Evolutionary conservation across 2,329 filamentous ascomycete species (phyloP), one percentile per base, ranked within the genome.

Genomic region (Fonsecaea multimorphosa): DNA sequence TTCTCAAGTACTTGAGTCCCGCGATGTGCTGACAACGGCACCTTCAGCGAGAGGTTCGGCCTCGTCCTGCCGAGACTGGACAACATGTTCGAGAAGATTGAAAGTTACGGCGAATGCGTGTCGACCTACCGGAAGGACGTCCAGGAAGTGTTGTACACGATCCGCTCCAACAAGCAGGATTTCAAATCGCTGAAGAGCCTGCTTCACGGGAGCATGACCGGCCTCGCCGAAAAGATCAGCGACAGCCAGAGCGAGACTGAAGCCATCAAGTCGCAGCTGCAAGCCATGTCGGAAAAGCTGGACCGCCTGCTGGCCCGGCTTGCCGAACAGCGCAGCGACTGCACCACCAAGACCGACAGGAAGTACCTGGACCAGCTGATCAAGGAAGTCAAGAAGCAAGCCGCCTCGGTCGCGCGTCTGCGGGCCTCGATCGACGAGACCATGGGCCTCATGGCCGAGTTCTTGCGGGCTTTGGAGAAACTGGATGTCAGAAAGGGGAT

Each of bases 321-420:
- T 5, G 32, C 49, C 19, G 22, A 32, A 54, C 58, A 54, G 34
- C 34, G 58, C n/a, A 32, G 29, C n/a, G 31, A 46, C 38, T 40
- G 58, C n/a, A 34, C 32, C 12, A 54, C 58, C 6, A 55, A 29
- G 51, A 24, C 34, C 12, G 58, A 61, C 53, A 54, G 12, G 58
- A 61, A 55, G 32, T 46, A 55, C 27, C 51, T 54, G 12, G 36
- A 54, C 19, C 51, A 38, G 34, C 29, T 61, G 27, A 32, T 49
- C 1, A 55, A 54, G 19, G 58, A 61, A 6, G 36, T 49, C 51
- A 32, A 34, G 49, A 61, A 61, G 36, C 58, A 61, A 46, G 22
- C 46, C 14, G 49, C 34, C 19, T 31, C 51, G 5, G 53, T 61
- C 4, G 29, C 29, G 24, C 46, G 34, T 27, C 34, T 61, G 19